A percentile compares a stretch with the other conserved stretches of the same genome.
phyloP scores from a whole-genome alignment of 1,139 yeast species.

The Candida tetrigidarum region DNA sequence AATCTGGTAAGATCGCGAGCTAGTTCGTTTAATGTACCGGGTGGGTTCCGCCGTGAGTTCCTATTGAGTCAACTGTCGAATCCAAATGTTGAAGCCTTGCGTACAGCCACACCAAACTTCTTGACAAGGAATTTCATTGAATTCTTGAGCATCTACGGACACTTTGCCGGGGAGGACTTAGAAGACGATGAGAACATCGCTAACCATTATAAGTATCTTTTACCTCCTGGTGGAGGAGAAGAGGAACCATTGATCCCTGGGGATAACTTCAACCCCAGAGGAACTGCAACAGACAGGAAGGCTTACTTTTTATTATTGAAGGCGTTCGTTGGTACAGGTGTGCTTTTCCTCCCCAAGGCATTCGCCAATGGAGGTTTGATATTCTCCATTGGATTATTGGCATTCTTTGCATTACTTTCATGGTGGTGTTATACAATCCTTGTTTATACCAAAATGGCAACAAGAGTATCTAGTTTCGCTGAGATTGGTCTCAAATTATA shows the following conservation, averaged over 20 bases:
- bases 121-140: slow-evolving; percentile 73
- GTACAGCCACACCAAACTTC: slow-evolving; percentile 40
- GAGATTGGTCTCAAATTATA: slow-evolving; percentile 80
- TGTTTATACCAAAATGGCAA: slow-evolving; percentile 60
- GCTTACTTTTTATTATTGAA: slow-evolving; percentile 71
- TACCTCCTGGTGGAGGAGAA: slow-evolving; percentile 35
- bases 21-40: slow-evolving; percentile 72
- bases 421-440: slow-evolving; percentile 85
- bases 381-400: slow-evolving; percentile 66
- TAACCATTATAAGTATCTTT: slow-evolving; percentile 45
- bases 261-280: slow-evolving; percentile 34
- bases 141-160: slow-evolving; percentile 76
- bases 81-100: slow-evolving; percentile 15
- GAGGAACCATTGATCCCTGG: slow-evolving; percentile 43
- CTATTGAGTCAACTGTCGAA: slow-evolving; percentile 33
- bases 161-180: slow-evolving; percentile 81
- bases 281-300: slow-evolving; percentile 69
- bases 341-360: slow-evolving; percentile 87
- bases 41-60: slow-evolving; percentile 78
- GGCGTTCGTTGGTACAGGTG: slow-evolving; percentile 98
- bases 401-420: slow-evolving; percentile 75
- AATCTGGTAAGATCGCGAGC: slow-evolving; percentile 45
- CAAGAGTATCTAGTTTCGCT: slow-evolving; percentile 79
- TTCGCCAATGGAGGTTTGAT: slow-evolving; percentile 88
- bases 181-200: slow-evolving; percentile 69